Evolutionary conservation across 352 stramenopile species (phyloP), one percentile per base, ranked within the genome.

Genomic region (Pythium apleroticum): DNA sequence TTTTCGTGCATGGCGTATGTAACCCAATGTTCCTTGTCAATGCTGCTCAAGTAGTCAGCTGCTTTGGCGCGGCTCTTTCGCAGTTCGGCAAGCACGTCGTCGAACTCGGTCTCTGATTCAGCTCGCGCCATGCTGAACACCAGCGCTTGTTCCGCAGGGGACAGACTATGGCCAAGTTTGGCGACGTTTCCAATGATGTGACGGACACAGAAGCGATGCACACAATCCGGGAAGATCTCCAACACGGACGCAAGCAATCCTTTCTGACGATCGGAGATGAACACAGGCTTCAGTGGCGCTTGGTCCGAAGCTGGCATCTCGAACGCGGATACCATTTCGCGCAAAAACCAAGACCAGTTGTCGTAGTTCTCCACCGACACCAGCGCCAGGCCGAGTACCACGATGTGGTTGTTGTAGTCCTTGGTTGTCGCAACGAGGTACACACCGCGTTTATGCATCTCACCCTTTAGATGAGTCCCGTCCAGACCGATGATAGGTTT

Each of bases 261-360:
- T 11, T 58, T 57, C 33, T 57, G 46, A 2, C 49, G 28, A 33
- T 59, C 59, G 12, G 59, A 57, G 6, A 65, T 59, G 35, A 65
- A 52, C 0, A 33, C 35, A 25, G 19, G 19, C 20, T 31, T 22
- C 14, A 45, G 48, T 20, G 15, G 2, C 2, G 17, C 22, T 6
- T 9, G 9, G 22, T 45, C 6, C 28, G 15, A 7, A 4, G 52
- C 52, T 4, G 52, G n/a, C n/a, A n/a, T n/a, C n/a, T n/a, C 24
- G 3, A 54, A 30, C 10, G 9, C 46, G 4, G 11, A 31, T 1
- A 2, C 15, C n/a, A 52, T 22, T 19, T 61, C 20, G 24, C 24
- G 14, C 15, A 70, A 20, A 58, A 74, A 71, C 65, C 65, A 70
- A 0, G 4, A 17, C 61, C 68, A 76, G 35, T 64, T 68, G 10